Base-by-base conservation (phyloP, 2,329 filamentous ascomycete species). In the Microcyclospora pomicola region DNA sequence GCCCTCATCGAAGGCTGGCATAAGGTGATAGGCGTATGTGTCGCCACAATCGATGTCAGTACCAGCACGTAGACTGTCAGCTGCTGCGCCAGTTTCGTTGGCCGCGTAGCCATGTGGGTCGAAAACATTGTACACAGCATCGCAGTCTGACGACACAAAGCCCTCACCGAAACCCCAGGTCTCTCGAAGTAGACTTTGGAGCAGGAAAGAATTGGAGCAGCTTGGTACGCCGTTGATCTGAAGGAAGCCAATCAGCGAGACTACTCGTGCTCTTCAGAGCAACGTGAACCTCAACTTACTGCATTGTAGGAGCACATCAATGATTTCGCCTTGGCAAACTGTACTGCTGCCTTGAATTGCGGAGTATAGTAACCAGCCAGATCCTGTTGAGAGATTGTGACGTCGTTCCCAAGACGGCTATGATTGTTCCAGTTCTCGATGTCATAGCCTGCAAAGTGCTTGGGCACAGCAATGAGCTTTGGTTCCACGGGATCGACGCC, bases 131-230 rank as follows among this genome's bases (percentile, higher is more conserved):
- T 67, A 59, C 1, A 78, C 62, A 0, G 76, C 70, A 39, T 73
- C 73, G 45, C 77, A 81, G 49, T 80, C 77, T 9, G 68, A 71
- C 0, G 71, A 73, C 29, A 81, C 65, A 48, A 69, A 77, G 42
- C 77, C 70, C 31, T 73, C 67, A 63, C 35, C 39, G 63, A 75
- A 82, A 15, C 62, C 65, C 71, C 75, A 81, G 44, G 72, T 68
- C 31, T 77, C 68, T 1, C 77, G 66, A 3, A 82, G 61, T 11
- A 81, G 60, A 0, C 68, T 70, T 43, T 75, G 65, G 27, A 80
- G 63, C 2, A 81, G 63, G 43, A 75, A 80, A 0, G 63, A 59
- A 44, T 69, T 71, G 0, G 73, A 71, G 44, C 76, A 80, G 2
- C 72, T 65, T 0, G 77, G 75, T 0, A 73, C 64, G 0, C 76